Evolutionary conservation across 495 filamentous ascomycete genomes (phyloP).

Genomic region (Aspergillus hancockii): DNA sequence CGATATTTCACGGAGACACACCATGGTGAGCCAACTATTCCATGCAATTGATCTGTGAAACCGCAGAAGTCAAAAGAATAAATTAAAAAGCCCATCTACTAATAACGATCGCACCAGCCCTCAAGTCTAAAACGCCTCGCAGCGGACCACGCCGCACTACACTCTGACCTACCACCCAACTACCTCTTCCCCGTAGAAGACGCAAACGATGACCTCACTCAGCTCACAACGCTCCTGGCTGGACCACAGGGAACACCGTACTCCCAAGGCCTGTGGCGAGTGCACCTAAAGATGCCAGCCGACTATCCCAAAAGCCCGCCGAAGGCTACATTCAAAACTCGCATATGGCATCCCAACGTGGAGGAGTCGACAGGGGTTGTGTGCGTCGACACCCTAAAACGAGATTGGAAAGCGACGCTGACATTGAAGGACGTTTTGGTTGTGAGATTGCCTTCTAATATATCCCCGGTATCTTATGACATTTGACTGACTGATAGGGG

Average conservation of each 20-base stretch:
- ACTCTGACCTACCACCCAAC: slow-evolving; percentile 62
- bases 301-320: slow-evolving; percentile 67
- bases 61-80: no score
- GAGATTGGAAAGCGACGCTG: slow-evolving; percentile 63
- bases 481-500: no score
- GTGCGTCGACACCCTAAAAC: slow-evolving; percentile 72
- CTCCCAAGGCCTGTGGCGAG: slow-evolving; percentile 57
- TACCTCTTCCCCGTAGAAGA: slow-evolving; percentile 59
- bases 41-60: no score
- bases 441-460: slow-evolving; percentile 34
- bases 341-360: slow-evolving; percentile 74
- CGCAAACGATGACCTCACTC: slow-evolving; percentile 58
- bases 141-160: slow-evolving; percentile 63
- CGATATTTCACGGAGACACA: no score
- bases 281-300: slow-evolving; percentile 63
- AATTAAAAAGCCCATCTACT: no score
- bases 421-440: slow-evolving; percentile 65
- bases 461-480: no score
- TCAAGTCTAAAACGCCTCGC: slow-evolving; percentile 64
- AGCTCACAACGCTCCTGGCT: slow-evolving; percentile 58
- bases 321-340: slow-evolving; percentile 66
- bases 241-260: slow-evolving; percentile 69
- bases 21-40: no score
- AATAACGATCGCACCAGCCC: no score
- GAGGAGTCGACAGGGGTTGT: slow-evolving; percentile 66